Evolutionary conservation across 2,329 filamentous ascomycete genomes (phyloP).

Genomic region (Aspergillus pseudotamarii): DNA sequence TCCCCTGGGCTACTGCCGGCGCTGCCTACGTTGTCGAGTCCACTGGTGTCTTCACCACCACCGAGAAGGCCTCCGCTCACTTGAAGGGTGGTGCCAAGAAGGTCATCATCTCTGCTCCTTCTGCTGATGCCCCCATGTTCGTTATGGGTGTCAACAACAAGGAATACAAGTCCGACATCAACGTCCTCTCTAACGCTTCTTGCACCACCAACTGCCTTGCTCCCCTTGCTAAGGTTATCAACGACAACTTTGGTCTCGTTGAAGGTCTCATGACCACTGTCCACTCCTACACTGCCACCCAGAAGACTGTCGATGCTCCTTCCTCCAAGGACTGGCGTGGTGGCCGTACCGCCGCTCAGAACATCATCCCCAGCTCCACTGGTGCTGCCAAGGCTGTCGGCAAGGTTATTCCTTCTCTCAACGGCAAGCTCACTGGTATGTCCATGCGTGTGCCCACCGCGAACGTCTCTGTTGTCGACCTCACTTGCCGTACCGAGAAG

Average conservation of each 20-base stretch:
- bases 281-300: constrained; percentile 99
- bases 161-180: constrained; percentile 84
- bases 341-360: constrained; percentile 97
- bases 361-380: constrained; percentile 99
- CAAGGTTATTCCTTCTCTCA: constrained; percentile 97
- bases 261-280: constrained; percentile 99
- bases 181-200: constrained; percentile 98
- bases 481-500: constrained; percentile 95
- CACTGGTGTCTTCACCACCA: constrained; percentile 99
- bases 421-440: constrained; percentile 99
- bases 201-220: constrained; percentile 99
- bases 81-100: constrained; percentile 98
- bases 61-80: constrained; percentile 90
- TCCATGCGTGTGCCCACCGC: constrained; percentile 97
- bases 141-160: constrained; percentile 99
- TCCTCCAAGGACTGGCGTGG: constrained; percentile 99
- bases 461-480: constrained; percentile 99
- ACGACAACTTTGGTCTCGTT: constrained; percentile 97
- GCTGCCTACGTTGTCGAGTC: constrained; percentile 96
- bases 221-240: constrained; percentile 97
- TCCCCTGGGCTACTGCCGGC: constrained; percentile 86
- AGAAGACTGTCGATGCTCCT: constrained; percentile 98
- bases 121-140: constrained; percentile 94
- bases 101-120: constrained; percentile 70
- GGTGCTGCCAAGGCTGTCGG: constrained; percentile 99